phyloP scores from a whole-genome alignment of 1,284 basidiomycete species.

The Chalciporus sp. region DNA sequence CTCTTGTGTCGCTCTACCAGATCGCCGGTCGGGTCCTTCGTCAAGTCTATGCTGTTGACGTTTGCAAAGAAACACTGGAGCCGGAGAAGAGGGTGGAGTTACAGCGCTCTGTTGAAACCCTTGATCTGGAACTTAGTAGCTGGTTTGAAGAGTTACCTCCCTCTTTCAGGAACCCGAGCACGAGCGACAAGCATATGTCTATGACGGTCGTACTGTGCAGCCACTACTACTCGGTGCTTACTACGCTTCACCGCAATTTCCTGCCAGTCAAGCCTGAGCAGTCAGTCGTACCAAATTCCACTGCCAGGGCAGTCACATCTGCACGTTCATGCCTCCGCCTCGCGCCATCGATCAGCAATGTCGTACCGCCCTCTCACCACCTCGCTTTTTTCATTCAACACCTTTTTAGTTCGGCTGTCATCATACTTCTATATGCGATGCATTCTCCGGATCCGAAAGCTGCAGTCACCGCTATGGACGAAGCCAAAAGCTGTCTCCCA shows the following conservation, averaged over 20 bases:
- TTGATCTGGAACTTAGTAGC: constrained; percentile 74
- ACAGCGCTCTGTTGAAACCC: constrained; percentile 71
- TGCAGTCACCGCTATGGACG: constrained; percentile 75
- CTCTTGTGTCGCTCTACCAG: constrained; percentile 76
- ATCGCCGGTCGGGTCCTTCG: constrained; percentile 83
- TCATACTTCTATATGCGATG: constrained; percentile 86
- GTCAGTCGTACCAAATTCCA: constrained; percentile 64
- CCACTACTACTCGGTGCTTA: constrained; percentile 87
- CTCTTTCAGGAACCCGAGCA: constrained; percentile 70
- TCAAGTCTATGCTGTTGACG: constrained; percentile 78
- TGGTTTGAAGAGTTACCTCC: constrained; percentile 81
- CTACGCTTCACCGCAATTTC: constrained; percentile 88
- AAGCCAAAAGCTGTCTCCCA: constrained; percentile 72
- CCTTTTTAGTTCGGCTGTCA: constrained; percentile 87
- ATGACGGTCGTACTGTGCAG: constrained; percentile 89
- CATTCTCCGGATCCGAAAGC: constrained; percentile 73
- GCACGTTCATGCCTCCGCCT: constrained; percentile 82
- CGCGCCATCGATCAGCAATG: constrained; percentile 82
- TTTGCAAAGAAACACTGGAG: constrained; percentile 71
- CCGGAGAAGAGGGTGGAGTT: constrained; percentile 73
- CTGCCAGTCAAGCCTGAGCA: constrained; percentile 74
- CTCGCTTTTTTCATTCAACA: constrained; percentile 91
- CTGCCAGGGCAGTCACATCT: constrained; percentile 75
- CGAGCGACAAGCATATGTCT: constrained; percentile 76
- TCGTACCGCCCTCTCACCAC: constrained; percentile 86